Evolutionary conservation across 1,139 yeast genomes (phyloP), one percentile per base, ranked within the genome.

Genomic region (Yamadazyma triangularis): DNA sequence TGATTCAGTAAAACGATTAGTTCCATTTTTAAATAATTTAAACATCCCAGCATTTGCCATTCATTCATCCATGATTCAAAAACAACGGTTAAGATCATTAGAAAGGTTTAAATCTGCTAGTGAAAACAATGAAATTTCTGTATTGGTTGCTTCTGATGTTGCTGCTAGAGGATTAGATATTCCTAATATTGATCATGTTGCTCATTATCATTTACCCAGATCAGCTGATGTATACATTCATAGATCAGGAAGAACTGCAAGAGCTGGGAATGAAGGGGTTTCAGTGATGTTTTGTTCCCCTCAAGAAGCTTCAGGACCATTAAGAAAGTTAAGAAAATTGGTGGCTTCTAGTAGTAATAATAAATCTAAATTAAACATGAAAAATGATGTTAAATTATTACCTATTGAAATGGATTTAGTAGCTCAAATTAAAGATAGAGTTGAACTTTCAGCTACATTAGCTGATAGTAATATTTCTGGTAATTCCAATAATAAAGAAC

Each of bases 111-210:
- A 71, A 44, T 72, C 64, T 30, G 73, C 79, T 19, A 64, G 74
- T 48, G 54, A 70, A 47, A 65, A 61, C 39, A 54, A 58, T 25
- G 70, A 67, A 41, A 71, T 85, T 2, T 74, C 87, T 0, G 89
- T 91, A 2, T 66, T 93, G 32, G 76, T 93, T 32, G 96, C 97
- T 1, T 87, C 97, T 2, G 99, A 91, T 58, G 97, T 91, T 31
- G 98, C 99, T 2, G 98, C 99, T 5, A 77, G 99, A 65, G 99
- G 99, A 38, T 70, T 93, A 39, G 99, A 93, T 68, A 87, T 93
- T 37, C 84, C 95, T 2, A 73, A 75, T 29, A 89, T 93, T 32
- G 84, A 88, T 48, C 98, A 91, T 55, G 98, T 93, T 25, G 87
- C 91, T 10, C 98, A 91, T 55, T 91, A 91, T 51, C 97, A 91